A percentile compares a stretch with the other conserved stretches of the same genome.
Conservation (phyloP, 2,329 filamentous ascomycete genomes). For the Truncatella angustata region DNA sequence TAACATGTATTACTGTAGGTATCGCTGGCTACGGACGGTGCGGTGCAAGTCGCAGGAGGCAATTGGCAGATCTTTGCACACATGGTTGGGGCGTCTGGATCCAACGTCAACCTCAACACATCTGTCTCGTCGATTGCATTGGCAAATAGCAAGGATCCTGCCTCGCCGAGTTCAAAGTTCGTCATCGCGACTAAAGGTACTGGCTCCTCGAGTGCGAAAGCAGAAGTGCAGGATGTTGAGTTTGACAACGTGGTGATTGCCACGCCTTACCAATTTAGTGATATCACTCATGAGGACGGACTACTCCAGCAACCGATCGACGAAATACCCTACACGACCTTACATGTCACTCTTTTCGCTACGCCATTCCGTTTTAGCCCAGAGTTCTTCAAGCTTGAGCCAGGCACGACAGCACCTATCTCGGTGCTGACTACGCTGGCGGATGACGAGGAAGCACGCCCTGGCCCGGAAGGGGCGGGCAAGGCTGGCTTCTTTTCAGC, state of each 20-base stretch:
- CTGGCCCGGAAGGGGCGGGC: slow-evolving; percentile 61
- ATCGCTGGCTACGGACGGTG: slow-evolving; percentile 84
- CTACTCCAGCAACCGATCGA: slow-evolving; percentile 72
- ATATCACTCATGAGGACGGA: slow-evolving; percentile 60
- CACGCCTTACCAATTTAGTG: slow-evolving; percentile 77
- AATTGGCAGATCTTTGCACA: slow-evolving; percentile 94
- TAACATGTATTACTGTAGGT: slow-evolving; percentile 41
- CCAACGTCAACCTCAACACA: slow-evolving; percentile 63
- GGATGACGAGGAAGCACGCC: slow-evolving; percentile 48
- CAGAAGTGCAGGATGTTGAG: slow-evolving; percentile 43
- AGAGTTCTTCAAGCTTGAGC: slow-evolving; percentile 66
- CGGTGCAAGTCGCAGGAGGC: slow-evolving; percentile 74
- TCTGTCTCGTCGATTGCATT: slow-evolving; percentile 61
- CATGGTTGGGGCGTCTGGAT: slow-evolving; percentile 68
- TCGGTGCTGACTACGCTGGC: slow-evolving; percentile 81
- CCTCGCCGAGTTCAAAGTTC: slow-evolving; percentile 43
- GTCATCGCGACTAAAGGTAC: slow-evolving; percentile 36
- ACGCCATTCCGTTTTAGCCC: slow-evolving; percentile 72
- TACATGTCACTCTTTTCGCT: slow-evolving; percentile 88
- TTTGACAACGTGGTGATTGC: slow-evolving; percentile 86
- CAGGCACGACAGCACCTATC: slow-evolving; percentile 61
- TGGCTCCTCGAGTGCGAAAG: slow-evolving; percentile 16
- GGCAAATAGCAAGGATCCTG: slow-evolving; percentile 39
- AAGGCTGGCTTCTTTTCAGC: slow-evolving; percentile 82
- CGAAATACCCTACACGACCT: slow-evolving; percentile 76